Evolutionary conservation across 2,329 filamentous ascomycete species (phyloP).

Genomic region (Beauveria brongniartii): DNA sequence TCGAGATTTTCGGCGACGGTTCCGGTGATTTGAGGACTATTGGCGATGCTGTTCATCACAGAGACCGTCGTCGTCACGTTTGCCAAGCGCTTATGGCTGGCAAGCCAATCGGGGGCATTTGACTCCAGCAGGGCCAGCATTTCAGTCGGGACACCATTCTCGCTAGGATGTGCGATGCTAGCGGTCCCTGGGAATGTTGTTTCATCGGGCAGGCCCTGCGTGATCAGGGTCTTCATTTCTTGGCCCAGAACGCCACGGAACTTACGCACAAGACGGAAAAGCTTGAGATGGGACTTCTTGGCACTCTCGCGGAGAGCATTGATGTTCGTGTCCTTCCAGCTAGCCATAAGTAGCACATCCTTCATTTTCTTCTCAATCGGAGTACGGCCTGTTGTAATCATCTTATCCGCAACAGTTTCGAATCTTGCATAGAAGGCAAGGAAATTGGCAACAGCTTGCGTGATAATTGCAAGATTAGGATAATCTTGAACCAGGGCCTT

Average conservation of each 20-base stretch:
- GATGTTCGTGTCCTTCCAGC: slow-evolving; percentile 98
- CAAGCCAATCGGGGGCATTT: slow-evolving; percentile 28
- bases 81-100: slow-evolving; percentile 56
- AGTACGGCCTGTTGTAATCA: slow-evolving; percentile 58
- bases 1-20: slow-evolving; percentile 54
- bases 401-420: slow-evolving; percentile 54
- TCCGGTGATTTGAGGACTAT: slow-evolving; percentile 41
- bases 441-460: slow-evolving; percentile 65
- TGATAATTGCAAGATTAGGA: slow-evolving; percentile 48
- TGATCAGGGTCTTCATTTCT: slow-evolving; percentile 59
- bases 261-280: slow-evolving; percentile 86
- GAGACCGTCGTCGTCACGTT: slow-evolving; percentile 61
- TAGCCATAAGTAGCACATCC: slow-evolving; percentile 85
- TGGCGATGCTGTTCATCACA: slow-evolving; percentile 63
- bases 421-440: slow-evolving; percentile 68
- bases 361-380: slow-evolving; percentile 86
- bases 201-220: slow-evolving; percentile 50
- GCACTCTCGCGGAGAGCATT: slow-evolving; percentile 82
- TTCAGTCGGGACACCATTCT: background rate
- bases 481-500: slow-evolving; percentile 52
- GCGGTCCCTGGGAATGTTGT: slow-evolving; percentile 18
- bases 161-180: background rate
- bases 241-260: slow-evolving; percentile 74
- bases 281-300: slow-evolving; percentile 79
- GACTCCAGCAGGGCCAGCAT: slow-evolving; percentile 3